Evolutionary conservation across 2,329 filamentous ascomycete genomes (phyloP), one percentile per base, ranked within the genome.

Genomic region (Xylaria sp.): DNA sequence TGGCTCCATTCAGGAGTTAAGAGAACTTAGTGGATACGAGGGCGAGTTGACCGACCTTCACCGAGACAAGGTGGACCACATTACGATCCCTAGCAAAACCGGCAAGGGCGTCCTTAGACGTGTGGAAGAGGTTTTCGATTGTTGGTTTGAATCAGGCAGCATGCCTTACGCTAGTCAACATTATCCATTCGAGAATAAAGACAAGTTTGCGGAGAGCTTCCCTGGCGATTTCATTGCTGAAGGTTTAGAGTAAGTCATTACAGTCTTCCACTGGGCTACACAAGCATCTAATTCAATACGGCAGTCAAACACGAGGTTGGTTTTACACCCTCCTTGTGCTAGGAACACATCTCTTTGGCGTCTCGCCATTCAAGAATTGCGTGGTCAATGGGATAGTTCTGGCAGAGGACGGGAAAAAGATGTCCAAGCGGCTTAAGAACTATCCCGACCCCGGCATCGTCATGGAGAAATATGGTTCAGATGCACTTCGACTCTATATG

Each of bases 341-440:
- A 57, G 94, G 94, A 40, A 96, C 92, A 8, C 93, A 97, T 78
- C 86, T 98, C 3, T 97, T 96, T 75, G 92, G 92, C 51, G 87
- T 89, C 42, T 89, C 94, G 1, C 94, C 95, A 0, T 98, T 97
- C 86, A 91, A 96, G 82, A 98, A 97, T 79, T 97, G 93, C 75
- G 93, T 98, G n/a, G 94, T 97, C 70, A 98, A 97, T 78, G 94
- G 94, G 59, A 96, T 97, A 71, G 94, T 98, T 4, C 86, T 98
- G 48, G 94, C 94, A 0, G 94, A 97, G 79, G 93, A 97, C 77
- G 95, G 95, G 65, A 98, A 97, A 85, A 98, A 98, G 85, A 98
- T 98, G 95, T 97, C 94, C 6, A 98, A 98, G 82, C 90, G 95
- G 63, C 85, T 97, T 66, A 97, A 98, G 84, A 98, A 98, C 81